Percentiles rank a stretch among this genome's conserved stretches.
Evolutionary conservation across 768 basidiomycete genomes (phyloP).

Genomic region (Tricholoma bakamatsutake): DNA sequence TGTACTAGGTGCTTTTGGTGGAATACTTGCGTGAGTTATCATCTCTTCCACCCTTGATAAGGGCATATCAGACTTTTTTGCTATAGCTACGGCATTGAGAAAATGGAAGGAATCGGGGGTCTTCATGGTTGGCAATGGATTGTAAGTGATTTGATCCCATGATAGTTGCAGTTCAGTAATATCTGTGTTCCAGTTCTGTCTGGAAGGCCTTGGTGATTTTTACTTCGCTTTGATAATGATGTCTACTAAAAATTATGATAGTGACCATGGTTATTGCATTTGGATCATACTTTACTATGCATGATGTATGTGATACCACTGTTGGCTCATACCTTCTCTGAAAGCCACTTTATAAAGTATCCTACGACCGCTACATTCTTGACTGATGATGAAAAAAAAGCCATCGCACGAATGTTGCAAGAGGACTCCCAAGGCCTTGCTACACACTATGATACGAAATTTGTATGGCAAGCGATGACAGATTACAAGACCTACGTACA

Average conservation of each 20-base stretch:
- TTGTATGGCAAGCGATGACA: constrained; percentile 41
- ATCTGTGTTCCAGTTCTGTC: constrained; percentile 29
- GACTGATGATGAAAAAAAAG: constrained; percentile 34
- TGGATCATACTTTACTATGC: constrained; percentile 44
- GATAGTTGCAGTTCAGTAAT: not conserved
- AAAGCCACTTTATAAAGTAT: constrained; percentile 28
- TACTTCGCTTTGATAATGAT: not conserved
- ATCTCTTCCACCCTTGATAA: not conserved
- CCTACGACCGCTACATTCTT: constrained; percentile 56
- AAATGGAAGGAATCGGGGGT: constrained; percentile 35
- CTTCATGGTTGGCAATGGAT: constrained; percentile 47
- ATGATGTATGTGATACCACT: constrained; percentile 35
- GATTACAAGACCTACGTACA: constrained; percentile 42
- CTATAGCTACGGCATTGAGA: constrained; percentile 38
- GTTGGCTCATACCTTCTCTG: not conserved
- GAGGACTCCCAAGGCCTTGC: constrained; percentile 39
- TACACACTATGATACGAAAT: constrained; percentile 38
- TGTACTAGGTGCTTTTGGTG: constrained; percentile 36
- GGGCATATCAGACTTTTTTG: constrained; percentile 15
- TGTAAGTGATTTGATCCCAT: constrained; percentile 21
- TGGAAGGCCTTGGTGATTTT: constrained; percentile 35
- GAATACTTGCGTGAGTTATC: constrained; percentile 43
- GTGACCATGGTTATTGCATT: constrained; percentile 35
- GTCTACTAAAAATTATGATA: not conserved
- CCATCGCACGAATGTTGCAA: constrained; percentile 35